Evolutionary conservation across 441 rosid genomes (phyloP).

Genomic region (Gossypium davidsonii): DNA sequence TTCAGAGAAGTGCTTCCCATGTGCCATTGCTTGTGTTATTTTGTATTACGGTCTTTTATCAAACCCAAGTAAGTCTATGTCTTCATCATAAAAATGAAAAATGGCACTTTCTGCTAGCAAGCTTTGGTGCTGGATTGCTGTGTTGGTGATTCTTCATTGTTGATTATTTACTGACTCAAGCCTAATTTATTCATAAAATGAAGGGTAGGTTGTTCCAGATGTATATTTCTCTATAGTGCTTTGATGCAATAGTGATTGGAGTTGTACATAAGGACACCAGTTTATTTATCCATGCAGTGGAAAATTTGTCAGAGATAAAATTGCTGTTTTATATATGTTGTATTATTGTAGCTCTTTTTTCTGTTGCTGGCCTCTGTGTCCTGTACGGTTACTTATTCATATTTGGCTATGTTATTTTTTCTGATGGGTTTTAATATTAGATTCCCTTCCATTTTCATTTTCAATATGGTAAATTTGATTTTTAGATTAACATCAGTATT

Average conservation of each 20-base stretch:
- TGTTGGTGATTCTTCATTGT: neutral
- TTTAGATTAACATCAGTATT: neutral
- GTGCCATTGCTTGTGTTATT: neutral
- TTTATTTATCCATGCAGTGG: conserved; percentile 1
- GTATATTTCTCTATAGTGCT: neutral
- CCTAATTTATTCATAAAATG: neutral
- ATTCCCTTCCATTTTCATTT: neutral
- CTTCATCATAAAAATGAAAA: neutral
- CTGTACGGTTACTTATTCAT: neutral
- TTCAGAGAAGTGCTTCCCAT: neutral
- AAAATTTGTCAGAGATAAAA: neutral
- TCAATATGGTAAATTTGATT: neutral
- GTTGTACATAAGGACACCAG: neutral
- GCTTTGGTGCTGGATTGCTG: neutral
- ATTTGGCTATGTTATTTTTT: neutral
- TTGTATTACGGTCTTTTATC: neutral
- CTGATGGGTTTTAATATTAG: neutral
- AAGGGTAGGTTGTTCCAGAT: neutral
- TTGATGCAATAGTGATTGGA: neutral
- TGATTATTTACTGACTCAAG: neutral
- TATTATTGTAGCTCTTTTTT: neutral
- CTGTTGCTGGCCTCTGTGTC: neutral
- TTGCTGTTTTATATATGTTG: neutral
- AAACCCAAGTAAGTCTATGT: neutral
- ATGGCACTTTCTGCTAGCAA: neutral